Base-by-base conservation (phyloP, 495 filamentous ascomycete genomes). In the Aspergillus heteromorphus region DNA sequence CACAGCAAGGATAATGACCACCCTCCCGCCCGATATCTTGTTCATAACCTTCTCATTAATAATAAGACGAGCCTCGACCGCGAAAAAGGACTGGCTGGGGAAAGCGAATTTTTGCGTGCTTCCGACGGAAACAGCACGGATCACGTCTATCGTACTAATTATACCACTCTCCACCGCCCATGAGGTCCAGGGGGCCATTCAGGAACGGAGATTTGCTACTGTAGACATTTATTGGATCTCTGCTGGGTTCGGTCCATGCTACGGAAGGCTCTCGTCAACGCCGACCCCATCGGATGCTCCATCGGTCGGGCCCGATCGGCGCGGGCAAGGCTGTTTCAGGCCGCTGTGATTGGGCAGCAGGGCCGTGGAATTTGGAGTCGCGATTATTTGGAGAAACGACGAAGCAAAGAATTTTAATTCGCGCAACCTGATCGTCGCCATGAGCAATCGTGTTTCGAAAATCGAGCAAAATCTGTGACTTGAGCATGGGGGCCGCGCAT, bases 261-360 rank as follows among this genome's bases (percentile, higher is more conserved):
- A 38, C 34, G 34, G 34, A 38, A 38, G 34, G n/a, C n/a, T 38
- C n/a, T 38, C 34, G 34, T 13, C 13, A 7, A 27, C 23, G 13
- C 49, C n/a, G 53, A 34, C 49, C 51, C 55, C 55, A 57, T 57
- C 48, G 48, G 54, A 51, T 30, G 31, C 49, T 52, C 54, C 48
- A 57, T 57, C 55, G 55, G 55, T 49, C 55, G 55, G 55, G n/a
- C 42, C 55, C 55, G 55, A 57, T 57, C 55, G 55, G 55, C 52
- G 52, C 21, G 55, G 55, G 49, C 43, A 47, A 47, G 23, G 21
- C 21, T 27, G 43, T 6, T 49, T 55, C 21, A 40, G 23, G 25
- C 19, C 16, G n/a, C 27, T 41, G 27, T 18, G 29, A 53, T 53
- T 53, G 51, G 51, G 36, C 40, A 31, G 40, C 38, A 30, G n/a